These are phyloP conservation scores for Dictyostelium gargantuum DNA, from an alignment of 208 protist genomes.

Conservation along the genomic window DNA sequence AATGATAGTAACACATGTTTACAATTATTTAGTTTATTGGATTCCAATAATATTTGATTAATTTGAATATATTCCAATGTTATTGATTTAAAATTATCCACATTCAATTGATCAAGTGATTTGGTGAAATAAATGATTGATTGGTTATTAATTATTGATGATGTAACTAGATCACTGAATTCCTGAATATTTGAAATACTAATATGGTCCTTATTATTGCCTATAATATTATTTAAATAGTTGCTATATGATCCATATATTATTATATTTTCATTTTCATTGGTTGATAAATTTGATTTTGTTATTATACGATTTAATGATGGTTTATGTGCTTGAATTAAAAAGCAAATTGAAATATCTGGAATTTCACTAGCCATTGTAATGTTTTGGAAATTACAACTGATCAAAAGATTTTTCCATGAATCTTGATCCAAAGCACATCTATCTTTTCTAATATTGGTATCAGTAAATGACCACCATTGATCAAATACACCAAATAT, in stretches of 20 bases:
- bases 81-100: not conserved
- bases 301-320: not conserved
- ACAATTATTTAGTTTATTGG: not conserved
- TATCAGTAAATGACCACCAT: conserved; percentile 3
- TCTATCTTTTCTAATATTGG: not conserved
- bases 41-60: conserved; percentile 4
- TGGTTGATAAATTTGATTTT: not conserved
- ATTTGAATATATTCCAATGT: conserved; percentile 13
- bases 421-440: not conserved
- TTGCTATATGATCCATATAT: not conserved
- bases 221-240: no score
- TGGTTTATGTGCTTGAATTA: not conserved
- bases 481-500: conserved; percentile 6
- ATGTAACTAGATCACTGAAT: not conserved
- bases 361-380: not conserved
- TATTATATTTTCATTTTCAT: not conserved
- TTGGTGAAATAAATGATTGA: not conserved
- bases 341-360: not conserved
- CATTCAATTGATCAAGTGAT: not conserved
- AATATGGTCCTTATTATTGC: no score
- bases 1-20: not conserved
- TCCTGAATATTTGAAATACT: not conserved
- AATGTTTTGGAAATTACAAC: not conserved
- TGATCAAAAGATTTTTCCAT: not conserved
- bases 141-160: not conserved